phyloP scores from a whole-genome alignment of 306 rosid species.

The Cyamopsis tetragonoloba region DNA sequence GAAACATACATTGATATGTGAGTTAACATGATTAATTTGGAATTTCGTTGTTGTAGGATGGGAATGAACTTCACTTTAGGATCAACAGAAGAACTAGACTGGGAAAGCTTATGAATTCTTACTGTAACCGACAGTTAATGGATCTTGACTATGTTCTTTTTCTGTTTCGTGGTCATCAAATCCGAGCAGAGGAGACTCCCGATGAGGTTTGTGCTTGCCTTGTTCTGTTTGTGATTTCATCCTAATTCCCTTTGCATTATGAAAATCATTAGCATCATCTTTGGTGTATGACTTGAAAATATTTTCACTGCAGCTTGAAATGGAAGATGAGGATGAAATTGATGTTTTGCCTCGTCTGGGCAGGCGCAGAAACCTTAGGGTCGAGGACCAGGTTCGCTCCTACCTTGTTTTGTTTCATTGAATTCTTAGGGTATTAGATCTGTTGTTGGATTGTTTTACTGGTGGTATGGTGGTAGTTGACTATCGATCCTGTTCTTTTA shows the following conservation, averaged over 20 bases:
- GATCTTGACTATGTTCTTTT: constrained; percentile 66
- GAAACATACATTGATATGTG: too few relatives aligned
- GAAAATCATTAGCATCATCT: background rate
- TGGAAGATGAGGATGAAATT: constrained; percentile 88
- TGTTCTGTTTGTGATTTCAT: background rate
- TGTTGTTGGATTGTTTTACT: too few relatives aligned
- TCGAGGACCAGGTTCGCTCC: too few relatives aligned
- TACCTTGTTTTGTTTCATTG: too few relatives aligned
- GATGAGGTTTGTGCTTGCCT: constrained; percentile 47
- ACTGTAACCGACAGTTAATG: constrained; percentile 71
- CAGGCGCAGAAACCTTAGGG: too few relatives aligned
- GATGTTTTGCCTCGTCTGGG: constrained; percentile 86
- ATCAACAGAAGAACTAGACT: constrained; percentile 71
- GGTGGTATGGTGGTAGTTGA: too few relatives aligned
- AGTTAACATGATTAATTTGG: background rate
- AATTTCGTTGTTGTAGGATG: constrained; percentile 46
- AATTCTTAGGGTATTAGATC: too few relatives aligned
- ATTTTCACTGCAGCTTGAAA: constrained; percentile 55
- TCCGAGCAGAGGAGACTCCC: constrained; percentile 73
- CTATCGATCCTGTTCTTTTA: too few relatives aligned
- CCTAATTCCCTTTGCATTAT: background rate
- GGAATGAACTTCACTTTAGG: constrained; percentile 76
- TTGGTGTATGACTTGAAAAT: background rate
- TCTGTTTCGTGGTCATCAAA: constrained; percentile 70
- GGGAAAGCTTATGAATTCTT: constrained; percentile 73